Conservation (phyloP, 164 flowering plant species). For the Malania oleifera region DNA sequence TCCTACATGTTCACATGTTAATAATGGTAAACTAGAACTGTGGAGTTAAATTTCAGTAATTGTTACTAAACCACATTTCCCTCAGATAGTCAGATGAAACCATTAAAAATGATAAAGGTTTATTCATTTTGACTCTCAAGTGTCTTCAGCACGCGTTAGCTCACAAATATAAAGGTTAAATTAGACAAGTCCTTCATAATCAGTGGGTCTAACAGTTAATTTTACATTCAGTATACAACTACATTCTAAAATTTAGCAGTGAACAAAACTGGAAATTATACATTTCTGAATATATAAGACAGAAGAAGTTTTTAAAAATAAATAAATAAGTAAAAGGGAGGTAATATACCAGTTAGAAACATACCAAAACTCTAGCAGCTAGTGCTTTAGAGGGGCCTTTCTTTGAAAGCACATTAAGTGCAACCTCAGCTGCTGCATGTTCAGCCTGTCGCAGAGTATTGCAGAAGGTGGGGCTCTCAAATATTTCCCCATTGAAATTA, state of each 20-base stretch:
- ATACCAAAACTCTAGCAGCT: constrained; percentile 18
- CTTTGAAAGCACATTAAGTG: constrained; percentile 12
- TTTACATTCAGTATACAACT: not conserved
- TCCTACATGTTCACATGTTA: too few species aligned
- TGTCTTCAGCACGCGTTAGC: too few species aligned
- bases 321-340: not conserved
- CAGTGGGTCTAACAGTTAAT: too few species aligned
- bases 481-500: constrained; percentile 14
- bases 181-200: too few species aligned
- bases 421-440: constrained; percentile 19
- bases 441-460: constrained; percentile 15
- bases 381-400: constrained; percentile 19
- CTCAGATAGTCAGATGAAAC: too few species aligned
- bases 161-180: too few species aligned
- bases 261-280: not conserved
- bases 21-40: too few species aligned
- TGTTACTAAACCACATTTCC: too few species aligned
- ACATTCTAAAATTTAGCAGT: not conserved
- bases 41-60: too few species aligned
- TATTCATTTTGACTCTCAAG: too few species aligned
- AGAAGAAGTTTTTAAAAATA: not conserved
- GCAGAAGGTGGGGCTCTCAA: constrained; percentile 18
- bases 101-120: too few species aligned
- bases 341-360: not conserved
- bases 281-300: not conserved